phyloP scores from a whole-genome alignment of 345 rosid species.

The Erucastrum elatum region DNA sequence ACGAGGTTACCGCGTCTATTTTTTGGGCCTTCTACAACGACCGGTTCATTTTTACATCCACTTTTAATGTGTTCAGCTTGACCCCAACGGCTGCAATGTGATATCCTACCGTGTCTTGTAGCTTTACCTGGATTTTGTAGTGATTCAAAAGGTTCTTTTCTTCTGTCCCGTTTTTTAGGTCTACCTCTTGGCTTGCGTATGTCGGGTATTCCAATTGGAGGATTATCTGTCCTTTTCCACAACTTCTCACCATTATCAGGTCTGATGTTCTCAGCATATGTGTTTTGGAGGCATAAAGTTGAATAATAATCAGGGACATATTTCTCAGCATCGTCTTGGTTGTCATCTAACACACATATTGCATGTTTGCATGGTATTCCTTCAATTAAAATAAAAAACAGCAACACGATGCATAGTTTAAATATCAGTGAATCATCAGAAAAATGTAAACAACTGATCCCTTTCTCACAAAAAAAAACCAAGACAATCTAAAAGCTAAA shows the following conservation, averaged over 20 bases:
- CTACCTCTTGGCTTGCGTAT: background rate
- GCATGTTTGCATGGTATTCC: background rate
- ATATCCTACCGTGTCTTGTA: background rate
- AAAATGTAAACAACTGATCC: too few relatives aligned
- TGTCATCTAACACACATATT: background rate
- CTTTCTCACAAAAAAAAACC: background rate
- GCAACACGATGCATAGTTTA: background rate
- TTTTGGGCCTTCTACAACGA: background rate
- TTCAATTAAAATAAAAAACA: background rate
- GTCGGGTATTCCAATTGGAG: background rate
- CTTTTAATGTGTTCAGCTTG: background rate
- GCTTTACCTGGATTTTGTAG: background rate
- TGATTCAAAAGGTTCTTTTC: background rate
- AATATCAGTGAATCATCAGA: background rate
- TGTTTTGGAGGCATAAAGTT: background rate
- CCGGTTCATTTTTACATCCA: background rate
- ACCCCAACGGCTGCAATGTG: background rate
- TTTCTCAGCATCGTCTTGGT: background rate
- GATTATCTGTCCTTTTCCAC: background rate
- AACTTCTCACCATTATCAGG: too few relatives aligned
- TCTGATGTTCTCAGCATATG: background rate
- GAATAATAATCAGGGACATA: background rate
- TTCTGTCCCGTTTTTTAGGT: background rate
- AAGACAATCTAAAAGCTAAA: background rate
- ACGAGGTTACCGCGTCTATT: background rate